Base-by-base conservation (phyloP, 306 rosid species). In the Quercus engelmannii region DNA sequence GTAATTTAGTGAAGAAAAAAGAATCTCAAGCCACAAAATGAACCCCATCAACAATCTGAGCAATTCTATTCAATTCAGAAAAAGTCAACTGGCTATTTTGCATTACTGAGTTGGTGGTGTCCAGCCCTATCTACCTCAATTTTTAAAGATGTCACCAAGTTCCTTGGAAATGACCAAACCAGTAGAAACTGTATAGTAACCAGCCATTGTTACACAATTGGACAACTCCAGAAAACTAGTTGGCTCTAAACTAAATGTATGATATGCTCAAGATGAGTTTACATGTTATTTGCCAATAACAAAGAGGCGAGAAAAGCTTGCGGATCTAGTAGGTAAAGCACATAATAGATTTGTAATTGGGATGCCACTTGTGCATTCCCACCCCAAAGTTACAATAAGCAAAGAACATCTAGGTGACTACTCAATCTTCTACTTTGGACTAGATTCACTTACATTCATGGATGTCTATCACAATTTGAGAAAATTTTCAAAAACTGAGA, bases 271-370 rank as follows among this genome's bases (percentile, higher is more conserved):
- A 65, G 71, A 79, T 55, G 81, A 79, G 35, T 17, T 33, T 33
- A 23, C 33, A 61, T 35, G 14, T 25, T 55, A 75, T 43, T 54
- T 52, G 54, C 68, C 74, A 70, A 13, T 20, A 33, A 41, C 52
- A 65, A 41, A 41, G 38, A 72, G 71, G 28, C 3, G 0, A 56
- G 71, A 72, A 75, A 56, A 52, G 77, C 74, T 18, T 76, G 73
- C 74, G 55, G 51, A 55, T 56, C 74, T 19, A 62, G 71, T 71
- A 55, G 46, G 51, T 25, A 78, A 33, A 75, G 56, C 69, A 59
- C 59, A 51, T 64, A 30, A 64, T 11, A 33, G 49, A 10, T 30
- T 46, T 67, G 51, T 67, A 67, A 67, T 35, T 68, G 4, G 54
- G 41, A 68, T 65, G 33, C n/a, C 26, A 68, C 54, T 14, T 49